These are phyloP conservation scores for Agrocybe pediades DNA, from an alignment of 768 basidiomycete genomes.

Conservation along the genomic window DNA sequence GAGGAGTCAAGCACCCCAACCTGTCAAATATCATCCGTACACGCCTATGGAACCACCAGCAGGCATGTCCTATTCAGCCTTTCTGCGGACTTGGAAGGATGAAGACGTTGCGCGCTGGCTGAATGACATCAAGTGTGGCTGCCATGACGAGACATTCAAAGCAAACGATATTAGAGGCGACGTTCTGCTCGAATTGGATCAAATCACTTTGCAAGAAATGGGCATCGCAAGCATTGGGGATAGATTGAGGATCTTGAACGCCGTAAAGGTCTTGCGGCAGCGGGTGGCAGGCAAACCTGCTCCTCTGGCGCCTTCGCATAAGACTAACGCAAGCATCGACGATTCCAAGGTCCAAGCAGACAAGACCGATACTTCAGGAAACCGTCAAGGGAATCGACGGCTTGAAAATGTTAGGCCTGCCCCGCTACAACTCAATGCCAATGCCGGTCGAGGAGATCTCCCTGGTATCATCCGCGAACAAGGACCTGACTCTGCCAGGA, in stretches of 20 bases:
- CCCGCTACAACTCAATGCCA: conserved; percentile 71
- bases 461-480: conserved; percentile 73
- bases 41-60: conserved; percentile 56
- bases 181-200: conserved; percentile 90
- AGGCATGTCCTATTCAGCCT: conserved; percentile 61
- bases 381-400: conserved; percentile 41
- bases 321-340: conserved; percentile 2
- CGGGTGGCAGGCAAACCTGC: conserved; percentile 39
- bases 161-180: conserved; percentile 91
- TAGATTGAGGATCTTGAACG: conserved; percentile 82
- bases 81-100: conserved; percentile 74
- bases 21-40: conserved; percentile 31
- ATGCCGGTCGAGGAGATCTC: conserved; percentile 57
- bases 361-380: conserved; percentile 23
- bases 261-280: conserved; percentile 76
- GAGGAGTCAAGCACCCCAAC: conserved; percentile 38
- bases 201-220: conserved; percentile 86
- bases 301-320: conserved; percentile 11
- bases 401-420: conserved; percentile 73
- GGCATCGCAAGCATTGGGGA: conserved; percentile 90
- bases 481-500: conserved; percentile 56
- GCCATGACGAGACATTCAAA: conserved; percentile 69
- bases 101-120: conserved; percentile 78
- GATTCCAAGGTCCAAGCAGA: conserved; percentile 4
- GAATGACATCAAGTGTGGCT: conserved; percentile 69